phyloP scores from a whole-genome alignment of 495 filamentous ascomycete genomes.

The Aspergillus incahuasiensis region DNA sequence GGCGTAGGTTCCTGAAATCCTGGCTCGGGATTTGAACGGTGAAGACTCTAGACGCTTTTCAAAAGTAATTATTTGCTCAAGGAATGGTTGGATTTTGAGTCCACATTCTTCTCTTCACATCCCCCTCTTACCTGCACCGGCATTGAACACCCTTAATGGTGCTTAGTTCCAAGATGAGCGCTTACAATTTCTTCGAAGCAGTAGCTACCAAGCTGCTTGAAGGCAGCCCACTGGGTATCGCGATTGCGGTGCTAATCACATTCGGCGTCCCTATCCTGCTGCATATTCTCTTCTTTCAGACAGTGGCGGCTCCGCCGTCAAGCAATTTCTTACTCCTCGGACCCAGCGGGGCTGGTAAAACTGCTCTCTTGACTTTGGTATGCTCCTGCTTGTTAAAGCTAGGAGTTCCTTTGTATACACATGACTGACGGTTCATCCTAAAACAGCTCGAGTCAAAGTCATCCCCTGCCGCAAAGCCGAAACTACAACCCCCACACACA shows the following conservation, averaged over 20 bases:
- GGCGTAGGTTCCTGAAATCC: background rate
- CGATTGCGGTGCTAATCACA: conserved; percentile 62
- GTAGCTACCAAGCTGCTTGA: conserved; percentile 41
- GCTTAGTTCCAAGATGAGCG: conserved; percentile 10
- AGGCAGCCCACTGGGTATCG: conserved; percentile 47
- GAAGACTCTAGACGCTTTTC: background rate
- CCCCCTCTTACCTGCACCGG: background rate
- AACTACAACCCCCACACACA: conserved; percentile 61
- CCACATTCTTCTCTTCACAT: background rate
- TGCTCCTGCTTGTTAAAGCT: conserved; percentile 7
- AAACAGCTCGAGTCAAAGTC: conserved; percentile 47
- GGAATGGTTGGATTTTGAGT: background rate
- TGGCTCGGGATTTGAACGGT: background rate
- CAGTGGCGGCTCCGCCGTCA: conserved; percentile 58
- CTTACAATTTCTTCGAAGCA: conserved; percentile 27
- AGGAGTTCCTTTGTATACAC: background rate
- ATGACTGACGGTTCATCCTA: background rate
- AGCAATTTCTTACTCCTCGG: conserved; percentile 84
- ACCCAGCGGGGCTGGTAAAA: conserved; percentile 83
- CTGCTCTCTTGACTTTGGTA: conserved; percentile 77
- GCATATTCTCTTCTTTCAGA: conserved; percentile 68
- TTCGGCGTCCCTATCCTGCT: conserved; percentile 71
- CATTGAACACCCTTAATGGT: background rate
- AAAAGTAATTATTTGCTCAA: background rate
- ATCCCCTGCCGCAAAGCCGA: conserved; percentile 28